Base-by-base conservation (phyloP, 257 asterid species). In the Anisodus tanguticus region DNA sequence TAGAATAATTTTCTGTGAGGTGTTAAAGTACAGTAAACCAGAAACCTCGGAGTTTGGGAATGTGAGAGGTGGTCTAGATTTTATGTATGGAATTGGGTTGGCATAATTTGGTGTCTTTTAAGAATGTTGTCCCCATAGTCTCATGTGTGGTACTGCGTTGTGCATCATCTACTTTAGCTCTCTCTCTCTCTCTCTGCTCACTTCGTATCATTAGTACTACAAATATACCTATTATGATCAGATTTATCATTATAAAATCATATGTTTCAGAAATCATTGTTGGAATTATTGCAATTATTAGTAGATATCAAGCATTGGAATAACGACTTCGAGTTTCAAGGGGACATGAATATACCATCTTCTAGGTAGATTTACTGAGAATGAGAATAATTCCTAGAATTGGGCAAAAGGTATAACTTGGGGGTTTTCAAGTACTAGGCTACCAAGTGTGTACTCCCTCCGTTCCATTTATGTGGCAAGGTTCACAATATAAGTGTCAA, bases 21-120 rank as follows among this genome's bases (percentile, higher is more conserved):
- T 74, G 74, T 12, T 35, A 35, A 72, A 74, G 39, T 74, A 74
- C 19, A 11, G 19, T 47, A 74, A 51, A 49, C 80, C 59, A 22
- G 37, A 74, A 62, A 47, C 85, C 80, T 82, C 19, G 84, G 76
- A 81, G 76, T 81, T 63, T 62, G 84, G 45, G 45, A 81, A 22
- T 41, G 71, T 11, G 49, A 54, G 41, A 76, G 47, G 31, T 63
- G 58, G 6, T 19, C 66, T 79, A 59, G 39, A 79, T 58, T n/a
- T 35, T 79, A 2, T 80, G 83, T 55, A 10, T 37, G 83, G 83
- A 62, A 80, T 58, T 80, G 11, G 35, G 70, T 62, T 47, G 70
- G 62, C 84, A 81, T 60, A 49, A 43, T 41, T 81, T 80, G 22
- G 74, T 47, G 84, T 62, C 84, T 81, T 81, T 81, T 81, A 49